A percentile compares a stretch with the other conserved stretches of the same genome.
These are phyloP conservation scores for Rhizomucor miehei DNA, from an alignment of 371 early-diverging fungal genomes.

Conservation along the genomic window DNA sequence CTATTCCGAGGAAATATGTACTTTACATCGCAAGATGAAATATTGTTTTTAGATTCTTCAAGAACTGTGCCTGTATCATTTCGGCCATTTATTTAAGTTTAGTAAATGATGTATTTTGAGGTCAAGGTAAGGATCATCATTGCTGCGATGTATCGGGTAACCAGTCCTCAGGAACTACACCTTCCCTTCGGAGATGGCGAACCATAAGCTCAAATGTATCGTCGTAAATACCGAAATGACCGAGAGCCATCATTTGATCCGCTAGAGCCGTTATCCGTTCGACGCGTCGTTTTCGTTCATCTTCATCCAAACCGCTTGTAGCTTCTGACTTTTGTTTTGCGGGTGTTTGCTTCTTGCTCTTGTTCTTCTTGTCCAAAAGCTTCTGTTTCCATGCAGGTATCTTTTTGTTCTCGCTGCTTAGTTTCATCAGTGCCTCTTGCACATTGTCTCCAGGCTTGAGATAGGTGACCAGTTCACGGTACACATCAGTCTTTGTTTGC, in stretches of 20 bases:
- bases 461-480: slow-evolving; percentile 58
- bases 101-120: not conserved
- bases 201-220: slow-evolving; percentile 76
- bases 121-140: not conserved
- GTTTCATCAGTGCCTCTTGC: slow-evolving; percentile 58
- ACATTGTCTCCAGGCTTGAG: slow-evolving; percentile 76
- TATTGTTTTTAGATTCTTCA: no score
- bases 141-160: slow-evolving; percentile 19
- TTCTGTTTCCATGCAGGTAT: slow-evolving; percentile 52
- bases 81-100: no score
- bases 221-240: slow-evolving; percentile 71
- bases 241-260: slow-evolving; percentile 75
- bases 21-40: no score
- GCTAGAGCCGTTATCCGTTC: slow-evolving; percentile 70
- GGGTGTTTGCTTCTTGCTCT: slow-evolving; percentile 24
- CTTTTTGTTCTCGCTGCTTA: slow-evolving; percentile 57
- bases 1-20: no score
- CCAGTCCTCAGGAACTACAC: slow-evolving; percentile 63
- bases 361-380: slow-evolving; percentile 59
- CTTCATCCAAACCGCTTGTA: slow-evolving; percentile 33
- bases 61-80: no score
- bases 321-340: not conserved
- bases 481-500: slow-evolving; percentile 53
- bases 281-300: slow-evolving; percentile 46
- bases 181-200: slow-evolving; percentile 63